Conservation (phyloP, 2,329 filamentous ascomycete species). For the Gyromitra esculenta region DNA sequence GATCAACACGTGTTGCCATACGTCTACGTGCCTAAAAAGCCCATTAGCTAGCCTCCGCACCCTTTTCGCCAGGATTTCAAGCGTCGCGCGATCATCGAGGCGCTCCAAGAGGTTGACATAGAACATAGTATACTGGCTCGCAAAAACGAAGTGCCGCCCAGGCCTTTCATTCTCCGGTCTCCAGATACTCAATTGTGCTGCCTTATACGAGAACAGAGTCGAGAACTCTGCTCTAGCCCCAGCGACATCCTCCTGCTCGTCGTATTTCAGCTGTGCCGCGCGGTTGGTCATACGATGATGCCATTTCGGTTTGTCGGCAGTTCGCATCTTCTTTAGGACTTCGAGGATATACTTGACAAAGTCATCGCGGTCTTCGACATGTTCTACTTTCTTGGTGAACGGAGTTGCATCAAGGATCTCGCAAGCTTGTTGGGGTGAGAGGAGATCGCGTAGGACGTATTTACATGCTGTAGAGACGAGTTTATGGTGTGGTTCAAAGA, state of each 20-base stretch:
- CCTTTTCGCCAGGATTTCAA: slow-evolving; percentile 80
- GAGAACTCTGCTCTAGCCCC: slow-evolving; percentile 81
- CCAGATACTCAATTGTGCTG: slow-evolving; percentile 94
- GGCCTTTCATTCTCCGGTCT: slow-evolving; percentile 82
- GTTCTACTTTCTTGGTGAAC: slow-evolving; percentile 66
- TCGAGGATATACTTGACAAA: slow-evolving; percentile 57
- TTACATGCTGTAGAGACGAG: slow-evolving; percentile 84
- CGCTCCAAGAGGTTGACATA: slow-evolving; percentile 79
- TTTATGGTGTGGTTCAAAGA: slow-evolving; percentile 93
- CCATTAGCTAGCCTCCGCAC: slow-evolving; percentile 81
- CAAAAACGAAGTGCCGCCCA: slow-evolving; percentile 91
- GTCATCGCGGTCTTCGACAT: slow-evolving; percentile 43
- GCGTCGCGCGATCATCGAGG: slow-evolving; percentile 76
- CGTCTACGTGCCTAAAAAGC: slow-evolving; percentile 70
- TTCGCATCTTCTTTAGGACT: slow-evolving; percentile 67
- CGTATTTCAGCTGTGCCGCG: slow-evolving; percentile 69
- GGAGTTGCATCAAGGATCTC: slow-evolving; percentile 67
- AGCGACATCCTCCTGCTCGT: slow-evolving; percentile 63
- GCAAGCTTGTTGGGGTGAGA: slow-evolving; percentile 65
- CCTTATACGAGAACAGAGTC: slow-evolving; percentile 88
- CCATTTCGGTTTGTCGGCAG: slow-evolving; percentile 91
- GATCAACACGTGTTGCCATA: slow-evolving; percentile 71
- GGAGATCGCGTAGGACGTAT: slow-evolving; percentile 68
- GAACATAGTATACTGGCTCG: slow-evolving; percentile 83
- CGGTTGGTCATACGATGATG: slow-evolving; percentile 90